Evolutionary conservation across 176 grass and related monocot genomes (phyloP).

Genomic region (Oryza rufipogon): DNA sequence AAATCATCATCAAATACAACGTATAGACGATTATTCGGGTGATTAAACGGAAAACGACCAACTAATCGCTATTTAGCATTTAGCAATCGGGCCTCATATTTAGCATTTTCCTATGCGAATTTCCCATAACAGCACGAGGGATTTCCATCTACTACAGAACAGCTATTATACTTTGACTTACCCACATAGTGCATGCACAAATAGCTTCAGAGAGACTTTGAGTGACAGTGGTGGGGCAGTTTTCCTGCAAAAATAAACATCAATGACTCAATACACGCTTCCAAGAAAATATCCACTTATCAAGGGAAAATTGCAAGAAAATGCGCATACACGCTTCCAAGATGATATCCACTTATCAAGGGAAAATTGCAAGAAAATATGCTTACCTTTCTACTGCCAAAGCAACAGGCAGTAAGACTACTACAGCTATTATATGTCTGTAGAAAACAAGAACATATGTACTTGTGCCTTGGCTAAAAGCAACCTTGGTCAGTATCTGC

Average conservation of each 20-base stretch:
- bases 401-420: slow-evolving; percentile 34
- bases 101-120: not conserved
- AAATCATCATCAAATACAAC: no score
- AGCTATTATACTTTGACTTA: slow-evolving; percentile 2
- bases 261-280: not conserved
- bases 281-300: not conserved
- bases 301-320: slow-evolving; percentile 2
- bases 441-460: slow-evolving; percentile 50
- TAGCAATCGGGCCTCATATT: not conserved
- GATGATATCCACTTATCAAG: not conserved
- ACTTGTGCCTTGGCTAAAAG: slow-evolving; percentile 49
- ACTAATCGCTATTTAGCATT: no score
- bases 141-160: not conserved
- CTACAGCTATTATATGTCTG: slow-evolving; percentile 33
- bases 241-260: slow-evolving; percentile 41
- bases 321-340: slow-evolving; percentile 26
- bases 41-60: no score
- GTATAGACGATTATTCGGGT: no score
- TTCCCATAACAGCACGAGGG: not conserved
- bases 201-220: slow-evolving; percentile 42
- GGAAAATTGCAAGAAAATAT: slow-evolving; percentile 8
- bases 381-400: slow-evolving; percentile 46
- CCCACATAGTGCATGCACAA: slow-evolving; percentile 44
- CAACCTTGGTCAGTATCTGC: slow-evolving; percentile 37
- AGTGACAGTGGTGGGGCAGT: slow-evolving; percentile 9